Evolutionary conservation across 441 rosid genomes (phyloP).

Genomic region (Eutrema salsugineum): DNA sequence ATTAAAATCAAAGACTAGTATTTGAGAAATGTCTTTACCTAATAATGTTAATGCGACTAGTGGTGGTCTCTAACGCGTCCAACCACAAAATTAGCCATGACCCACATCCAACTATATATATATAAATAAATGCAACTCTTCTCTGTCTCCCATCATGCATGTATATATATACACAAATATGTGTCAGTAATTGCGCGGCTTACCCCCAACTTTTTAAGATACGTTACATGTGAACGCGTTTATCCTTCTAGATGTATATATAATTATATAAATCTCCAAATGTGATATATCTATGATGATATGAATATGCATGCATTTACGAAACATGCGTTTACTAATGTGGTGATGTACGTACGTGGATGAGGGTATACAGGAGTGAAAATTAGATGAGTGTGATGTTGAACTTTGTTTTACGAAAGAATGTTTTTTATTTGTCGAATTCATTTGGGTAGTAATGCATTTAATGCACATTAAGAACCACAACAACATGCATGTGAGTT

Average conservation of each 20-base stretch:
- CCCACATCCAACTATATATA: constrained; percentile 29
- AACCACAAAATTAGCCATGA: constrained; percentile 16
- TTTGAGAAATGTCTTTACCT: neutral
- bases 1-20: neutral
- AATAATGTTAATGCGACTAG: constrained; percentile 15
- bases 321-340: constrained; percentile 2
- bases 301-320: neutral
- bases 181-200: constrained; percentile 20
- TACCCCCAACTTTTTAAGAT: constrained; percentile 1
- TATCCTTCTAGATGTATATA: neutral
- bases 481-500: constrained; percentile 32
- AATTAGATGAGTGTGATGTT: neutral
- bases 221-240: constrained; percentile 2
- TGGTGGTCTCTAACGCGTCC: constrained; percentile 28
- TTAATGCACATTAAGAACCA: constrained; percentile 13
- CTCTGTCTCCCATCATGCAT: constrained; percentile 28
- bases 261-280: neutral
- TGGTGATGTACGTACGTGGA: neutral
- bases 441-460: neutral
- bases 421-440: constrained; percentile 9
- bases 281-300: neutral
- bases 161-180: constrained; percentile 13
- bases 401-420: neutral
- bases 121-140: constrained; percentile 10
- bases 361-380: neutral